Base-by-base conservation (phyloP, 1,284 basidiomycete genomes). In the Cystobasidiaceae sp. region DNA sequence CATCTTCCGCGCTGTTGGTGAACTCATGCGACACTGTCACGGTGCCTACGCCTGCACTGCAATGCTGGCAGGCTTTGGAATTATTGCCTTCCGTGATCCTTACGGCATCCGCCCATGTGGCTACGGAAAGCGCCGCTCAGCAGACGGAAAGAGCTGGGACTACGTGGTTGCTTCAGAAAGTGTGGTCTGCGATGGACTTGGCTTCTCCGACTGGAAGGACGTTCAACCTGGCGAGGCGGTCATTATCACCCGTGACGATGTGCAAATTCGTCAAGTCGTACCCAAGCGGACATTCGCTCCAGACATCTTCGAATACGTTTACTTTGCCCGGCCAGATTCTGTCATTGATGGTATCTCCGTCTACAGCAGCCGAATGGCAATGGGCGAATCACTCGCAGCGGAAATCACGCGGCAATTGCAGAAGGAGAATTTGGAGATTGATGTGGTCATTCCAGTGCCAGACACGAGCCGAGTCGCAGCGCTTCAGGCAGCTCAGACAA, bases 281-380 rank as follows among this genome's bases (percentile, higher is more conserved):
- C 79, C 82, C 27, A 82, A 86, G 2, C 83, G 85, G 13, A 83
- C 82, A 0, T 94, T 94, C 75, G 88, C 93, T 0, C 96, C 96
- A n/a, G 96, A 98, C 79, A 97, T 98, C 73, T 99, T 98, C 76
- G 96, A 99, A 82, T 97, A 86, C 74, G 94, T 99, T 70, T 99
- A 99, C 81, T 93, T 99, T 78, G 93, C 96, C 7, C 87, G 96
- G 68, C 96, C 94, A 1, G 96, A 98, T 80, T 96, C 92, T 19
- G 96, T 97, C 65, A 82, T 99, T 67, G 94, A 99, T 76, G 94
- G 96, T 41, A 86, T 98, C 77, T 93, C 90, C 73, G 96, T 99
- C 54, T 98, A 99, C 79, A 85, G 94, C 60, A 89, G 89, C 74
- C 86, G 96, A 44, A 98, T 99, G 94, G 92, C 93, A 5, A 99